Base-by-base conservation (phyloP, 1,284 basidiomycete species). In the Volvariella surrecta region DNA sequence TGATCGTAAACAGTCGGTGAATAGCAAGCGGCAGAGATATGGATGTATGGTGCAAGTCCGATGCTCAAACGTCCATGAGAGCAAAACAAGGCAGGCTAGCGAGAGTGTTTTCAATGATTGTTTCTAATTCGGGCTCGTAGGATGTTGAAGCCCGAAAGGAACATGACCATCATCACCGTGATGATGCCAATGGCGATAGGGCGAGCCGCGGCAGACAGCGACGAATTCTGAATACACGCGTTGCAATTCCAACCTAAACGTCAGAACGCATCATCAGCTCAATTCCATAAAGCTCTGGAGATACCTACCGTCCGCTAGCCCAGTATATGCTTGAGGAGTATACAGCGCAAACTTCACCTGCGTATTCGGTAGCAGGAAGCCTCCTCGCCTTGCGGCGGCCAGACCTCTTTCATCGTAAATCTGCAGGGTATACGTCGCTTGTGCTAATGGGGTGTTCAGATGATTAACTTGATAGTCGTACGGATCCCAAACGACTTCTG, bases 331-430 rank as follows among this genome's bases (percentile, higher is more conserved):
- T 52, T 79, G 75, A 0, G 92, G 91, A 1, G 80, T 81, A 61
- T 96, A 97, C 56, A 97, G 62, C 40, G 88, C 89, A 64, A 97
- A 96, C 53, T 74, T 68, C 35, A 89, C 66, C 2, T 73, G 73
- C 30, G 70, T 71, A 58, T 92, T 91, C 40, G 82, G 77, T 45
- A 66, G 66, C 51, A 97, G 67, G 54, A 71, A 73, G 0, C 92
- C 93, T 0, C 79, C 76, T 15, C 65, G 61, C 30, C 74, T 63
- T 4, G 66, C 62, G 0, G 79, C 79, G 9, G 66, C 73, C 3
- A 76, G 68, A 0, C 92, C 93, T 47, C 85, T 71, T 45, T 88
- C 76, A 55, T 86, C 92, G 67, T 74, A 89, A 18, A 96, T 79
- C 34, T 76, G 72, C 34, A 95, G 64, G 7, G 83, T 86, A 61